Base-by-base conservation (phyloP, 352 stramenopile genomes). In the Pythium plurisporium region DNA sequence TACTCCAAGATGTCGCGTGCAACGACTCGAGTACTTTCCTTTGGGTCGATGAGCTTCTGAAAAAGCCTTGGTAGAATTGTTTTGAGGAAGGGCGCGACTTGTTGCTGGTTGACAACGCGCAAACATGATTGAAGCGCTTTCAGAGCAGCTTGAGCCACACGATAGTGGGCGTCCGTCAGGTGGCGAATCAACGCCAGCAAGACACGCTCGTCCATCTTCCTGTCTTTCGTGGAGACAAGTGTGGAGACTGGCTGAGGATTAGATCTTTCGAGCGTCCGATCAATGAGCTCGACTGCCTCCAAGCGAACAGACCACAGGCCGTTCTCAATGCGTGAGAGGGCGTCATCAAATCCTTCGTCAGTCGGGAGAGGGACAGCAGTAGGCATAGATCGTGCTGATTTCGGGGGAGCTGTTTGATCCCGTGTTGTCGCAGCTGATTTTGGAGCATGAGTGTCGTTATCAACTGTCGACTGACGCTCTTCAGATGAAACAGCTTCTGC, bases 31-130 rank as follows among this genome's bases (percentile, higher is more conserved):
- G 74, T 70, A 0, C 63, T 68, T 63, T 92, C 84, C 40, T 94
- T 94, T 1, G 79, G 74, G 38, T 94, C 80, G 6, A 92, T 70
- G 43, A 82, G 69, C 44, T 89, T 89, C 51, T 91, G 78, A 37
- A 92, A 91, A 5, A 92, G 54, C 43, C 71, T 76, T 3, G 82
- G 70, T 11, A 92, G 47, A 30, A 90, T 62, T 0, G n/a, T 62
- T 51, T 89, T 88, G 33, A 91, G 41, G 37, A 79, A 74, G 19
- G 72, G 61, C 36, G 69, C 20, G 1, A 93, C 63, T 43, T 82
- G 69, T 14, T 81, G 64, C 7, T 59, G 65, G 14, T 48, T 62
- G 1, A 65, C 19, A 10, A 87, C 45, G 20, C 79, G 72, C n/a
- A 91, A 25, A 19, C 85, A 64, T 6, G 71, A 61, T 20, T 88